Percentiles rank a stretch among this genome's conserved stretches.
Evolutionary conservation across 2,329 filamentous ascomycete genomes (phyloP).

Genomic region (Colletotrichum siamense): DNA sequence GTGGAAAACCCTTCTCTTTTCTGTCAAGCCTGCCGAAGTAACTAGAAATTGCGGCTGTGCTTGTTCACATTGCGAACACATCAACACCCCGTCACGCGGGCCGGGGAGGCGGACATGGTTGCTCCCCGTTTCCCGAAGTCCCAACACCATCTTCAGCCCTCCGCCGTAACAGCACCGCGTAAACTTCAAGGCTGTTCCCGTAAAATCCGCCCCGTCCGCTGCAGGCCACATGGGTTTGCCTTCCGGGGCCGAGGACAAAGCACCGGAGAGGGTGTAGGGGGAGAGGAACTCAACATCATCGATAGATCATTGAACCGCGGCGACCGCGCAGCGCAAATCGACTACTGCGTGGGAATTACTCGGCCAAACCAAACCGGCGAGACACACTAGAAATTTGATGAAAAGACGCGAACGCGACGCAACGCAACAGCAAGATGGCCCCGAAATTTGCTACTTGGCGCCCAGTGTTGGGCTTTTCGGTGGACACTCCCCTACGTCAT

Average conservation of each 20-base stretch:
- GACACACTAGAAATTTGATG: background rate
- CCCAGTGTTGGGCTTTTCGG: background rate
- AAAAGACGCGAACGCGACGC: background rate
- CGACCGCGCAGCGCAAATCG: background rate
- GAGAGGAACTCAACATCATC: background rate
- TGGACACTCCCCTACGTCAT: slow-evolving; percentile 9
- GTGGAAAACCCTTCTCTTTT: background rate
- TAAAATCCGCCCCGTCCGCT: background rate
- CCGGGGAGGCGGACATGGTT: slow-evolving; percentile 12
- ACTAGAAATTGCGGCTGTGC: slow-evolving; percentile 7
- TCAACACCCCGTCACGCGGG: background rate
- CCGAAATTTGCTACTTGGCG: background rate
- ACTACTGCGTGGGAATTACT: background rate
- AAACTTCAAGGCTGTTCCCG: background rate
- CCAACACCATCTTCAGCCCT: background rate
- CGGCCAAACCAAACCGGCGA: background rate
- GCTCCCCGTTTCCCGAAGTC: slow-evolving; percentile 8
- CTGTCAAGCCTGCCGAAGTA: background rate
- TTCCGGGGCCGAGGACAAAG: background rate
- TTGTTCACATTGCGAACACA: background rate
- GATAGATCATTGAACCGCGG: background rate
- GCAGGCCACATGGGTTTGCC: background rate
- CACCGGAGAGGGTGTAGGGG: background rate
- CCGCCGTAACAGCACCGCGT: background rate
- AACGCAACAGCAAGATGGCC: background rate